Conservation (phyloP, 257 asterid species). For the Lithospermum erythrorhizon region DNA sequence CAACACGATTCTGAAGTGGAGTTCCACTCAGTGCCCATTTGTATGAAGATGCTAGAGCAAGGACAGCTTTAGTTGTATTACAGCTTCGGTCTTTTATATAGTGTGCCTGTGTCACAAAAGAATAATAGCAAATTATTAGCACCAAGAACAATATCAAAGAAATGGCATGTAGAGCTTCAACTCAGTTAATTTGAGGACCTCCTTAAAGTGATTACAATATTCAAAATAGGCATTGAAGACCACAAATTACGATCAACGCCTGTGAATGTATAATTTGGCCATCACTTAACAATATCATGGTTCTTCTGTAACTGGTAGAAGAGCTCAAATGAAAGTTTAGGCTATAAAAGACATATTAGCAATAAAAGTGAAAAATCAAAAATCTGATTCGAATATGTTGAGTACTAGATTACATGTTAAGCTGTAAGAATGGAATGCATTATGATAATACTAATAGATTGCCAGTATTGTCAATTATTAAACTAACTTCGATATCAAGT, state of each 20-base stretch:
- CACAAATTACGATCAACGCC: background rate
- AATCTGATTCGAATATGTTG: too few relatives aligned
- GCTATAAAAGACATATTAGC: background rate
- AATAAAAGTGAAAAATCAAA: too few relatives aligned
- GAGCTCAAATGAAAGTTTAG: background rate
- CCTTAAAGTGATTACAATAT: background rate
- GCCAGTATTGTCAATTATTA: too few relatives aligned
- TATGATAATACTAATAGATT: too few relatives aligned
- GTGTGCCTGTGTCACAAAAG: constrained; percentile 50
- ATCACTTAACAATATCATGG: background rate
- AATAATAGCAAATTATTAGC: background rate
- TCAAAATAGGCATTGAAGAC: background rate
- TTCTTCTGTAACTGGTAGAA: background rate
- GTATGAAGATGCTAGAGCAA: constrained; percentile 64
- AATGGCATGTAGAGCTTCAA: background rate
- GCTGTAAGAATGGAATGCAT: too few relatives aligned
- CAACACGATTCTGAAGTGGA: constrained; percentile 96
- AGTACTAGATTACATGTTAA: background rate
- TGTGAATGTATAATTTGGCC: background rate
- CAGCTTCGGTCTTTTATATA: constrained; percentile 73
- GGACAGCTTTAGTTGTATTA: constrained; percentile 79
- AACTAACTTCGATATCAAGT: too few relatives aligned
- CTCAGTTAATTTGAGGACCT: background rate
- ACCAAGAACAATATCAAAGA: background rate
- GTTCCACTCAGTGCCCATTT: constrained; percentile 98